Conservation (phyloP, 352 stramenopile genomes). For the Phytophthora agathidicida region DNA sequence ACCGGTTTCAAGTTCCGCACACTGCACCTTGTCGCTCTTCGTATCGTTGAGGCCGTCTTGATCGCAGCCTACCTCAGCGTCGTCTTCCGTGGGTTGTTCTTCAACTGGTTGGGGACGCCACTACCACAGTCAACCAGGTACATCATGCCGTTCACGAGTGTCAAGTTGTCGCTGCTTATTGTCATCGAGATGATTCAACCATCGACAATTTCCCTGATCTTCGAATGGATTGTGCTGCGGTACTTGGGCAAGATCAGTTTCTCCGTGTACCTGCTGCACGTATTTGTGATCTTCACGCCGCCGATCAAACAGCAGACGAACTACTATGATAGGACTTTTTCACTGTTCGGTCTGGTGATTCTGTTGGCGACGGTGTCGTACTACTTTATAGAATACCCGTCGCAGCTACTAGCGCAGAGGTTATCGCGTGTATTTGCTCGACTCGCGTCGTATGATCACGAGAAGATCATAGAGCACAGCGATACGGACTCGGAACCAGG, state of each 20-base stretch:
- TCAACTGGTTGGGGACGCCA: slow-evolving; percentile 8
- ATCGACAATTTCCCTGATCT: slow-evolving; percentile 20
- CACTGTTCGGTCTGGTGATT: slow-evolving; percentile 28
- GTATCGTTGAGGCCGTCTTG: slow-evolving; percentile 8
- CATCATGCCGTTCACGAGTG: slow-evolving; percentile 15
- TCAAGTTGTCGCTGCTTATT: slow-evolving; percentile 21
- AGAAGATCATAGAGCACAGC: slow-evolving; percentile 16
- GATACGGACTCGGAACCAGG: slow-evolving; percentile 11
- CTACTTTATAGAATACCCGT: slow-evolving; percentile 44
- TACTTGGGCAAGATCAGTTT: slow-evolving; percentile 47
- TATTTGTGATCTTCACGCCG: slow-evolving; percentile 37
- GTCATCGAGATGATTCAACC: slow-evolving; percentile 36
- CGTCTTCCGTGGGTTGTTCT: slow-evolving; percentile 12
- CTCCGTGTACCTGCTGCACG: slow-evolving; percentile 47
- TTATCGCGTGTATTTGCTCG: slow-evolving; percentile 5
- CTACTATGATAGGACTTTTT: slow-evolving; percentile 24
- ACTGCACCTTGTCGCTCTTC: slow-evolving; percentile 5
- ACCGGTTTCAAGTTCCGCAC: slow-evolving; percentile 3
- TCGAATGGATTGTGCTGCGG: slow-evolving; percentile 39
- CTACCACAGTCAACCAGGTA: background rate
- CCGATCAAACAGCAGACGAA: slow-evolving; percentile 5
- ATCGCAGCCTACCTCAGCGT: slow-evolving; percentile 13
- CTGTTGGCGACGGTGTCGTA: slow-evolving; percentile 39
- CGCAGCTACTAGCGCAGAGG: slow-evolving; percentile 13
- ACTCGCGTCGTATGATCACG: slow-evolving; percentile 15